A percentile compares a stretch with the other conserved stretches of the same genome.
These are phyloP conservation scores for Scortechinia acanthostroma DNA, from an alignment of 2,329 filamentous ascomycete species.

Conservation along the genomic window DNA sequence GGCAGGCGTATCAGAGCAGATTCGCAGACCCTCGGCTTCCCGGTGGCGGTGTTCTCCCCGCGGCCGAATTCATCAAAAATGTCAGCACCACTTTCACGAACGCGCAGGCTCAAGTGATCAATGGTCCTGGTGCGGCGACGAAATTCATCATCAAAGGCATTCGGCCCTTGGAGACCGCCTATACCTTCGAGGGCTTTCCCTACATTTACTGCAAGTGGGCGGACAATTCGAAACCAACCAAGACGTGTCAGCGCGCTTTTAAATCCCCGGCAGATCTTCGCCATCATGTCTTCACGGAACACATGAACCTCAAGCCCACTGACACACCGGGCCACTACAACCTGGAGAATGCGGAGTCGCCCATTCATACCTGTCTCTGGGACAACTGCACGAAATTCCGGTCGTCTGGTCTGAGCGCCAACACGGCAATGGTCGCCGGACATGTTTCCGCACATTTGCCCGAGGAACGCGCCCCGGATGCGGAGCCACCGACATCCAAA, in stretches of 20 bases:
- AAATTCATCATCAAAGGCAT: constrained; percentile 2
- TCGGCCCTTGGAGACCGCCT: constrained; percentile 20
- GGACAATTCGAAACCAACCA: constrained; percentile 17
- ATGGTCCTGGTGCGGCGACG: background rate
- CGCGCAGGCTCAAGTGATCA: constrained; percentile 2
- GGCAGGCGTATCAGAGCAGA: constrained; percentile 1
- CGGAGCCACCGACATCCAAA: constrained; percentile 17
- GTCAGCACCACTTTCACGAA: background rate
- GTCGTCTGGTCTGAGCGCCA: constrained; percentile 17
- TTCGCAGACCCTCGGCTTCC: constrained; percentile 1
- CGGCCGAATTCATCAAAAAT: constrained; percentile 2
- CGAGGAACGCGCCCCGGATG: constrained; percentile 20
- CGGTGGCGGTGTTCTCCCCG: background rate
- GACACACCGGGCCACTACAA: constrained; percentile 22
- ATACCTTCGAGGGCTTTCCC: constrained; percentile 27
- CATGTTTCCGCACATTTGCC: constrained; percentile 28
- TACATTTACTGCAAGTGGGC: constrained; percentile 32
- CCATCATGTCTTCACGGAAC: constrained; percentile 28
- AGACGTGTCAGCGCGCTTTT: constrained; percentile 23
- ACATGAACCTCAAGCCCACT: constrained; percentile 21
- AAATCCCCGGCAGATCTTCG: constrained; percentile 26
- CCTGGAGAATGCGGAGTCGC: constrained; percentile 18
- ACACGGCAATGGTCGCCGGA: constrained; percentile 24
- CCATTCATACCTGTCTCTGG: constrained; percentile 25
- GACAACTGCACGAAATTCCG: constrained; percentile 24